Percentiles rank a stretch among this genome's conserved stretches.
These are phyloP conservation scores for Fraxinus latifolia DNA, from an alignment of 305 asterid genomes.

Conservation along the genomic window DNA sequence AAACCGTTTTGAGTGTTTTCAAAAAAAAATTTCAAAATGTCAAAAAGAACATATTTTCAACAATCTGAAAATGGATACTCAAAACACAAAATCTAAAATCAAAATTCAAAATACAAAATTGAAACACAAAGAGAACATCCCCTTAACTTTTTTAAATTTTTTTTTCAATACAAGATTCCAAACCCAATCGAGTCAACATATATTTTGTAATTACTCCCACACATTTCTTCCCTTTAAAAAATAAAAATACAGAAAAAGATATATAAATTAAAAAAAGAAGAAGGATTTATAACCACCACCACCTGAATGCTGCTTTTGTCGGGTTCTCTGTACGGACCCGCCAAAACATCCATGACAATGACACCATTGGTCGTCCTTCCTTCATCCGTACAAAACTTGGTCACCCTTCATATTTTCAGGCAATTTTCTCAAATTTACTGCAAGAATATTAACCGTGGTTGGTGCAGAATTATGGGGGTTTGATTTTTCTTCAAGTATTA, in stretches of 20 bases:
- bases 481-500: neutral
- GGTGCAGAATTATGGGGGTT: constrained; percentile 12
- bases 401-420: neutral
- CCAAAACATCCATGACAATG: constrained; percentile 30
- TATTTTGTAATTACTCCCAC: neutral
- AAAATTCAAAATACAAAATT: no score
- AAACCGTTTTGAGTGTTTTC: no score
- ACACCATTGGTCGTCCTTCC: constrained; percentile 34
- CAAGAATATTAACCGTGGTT: constrained; percentile 3
- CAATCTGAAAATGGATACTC: no score
- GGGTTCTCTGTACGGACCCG: constrained; percentile 29
- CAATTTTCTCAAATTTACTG: constrained; percentile 6
- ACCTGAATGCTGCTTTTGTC: constrained; percentile 18
- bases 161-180: neutral
- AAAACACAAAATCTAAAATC: no score
- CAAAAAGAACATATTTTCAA: no score
- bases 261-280: neutral
- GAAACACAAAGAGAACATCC: no score
- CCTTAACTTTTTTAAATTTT: no score
- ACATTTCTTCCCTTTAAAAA: neutral
- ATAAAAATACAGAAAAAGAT: neutral
- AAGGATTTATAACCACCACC: neutral
- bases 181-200: neutral
- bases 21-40: no score
- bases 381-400: constrained; percentile 13